These are phyloP conservation scores for Setaria viridis DNA, from an alignment of 202 grass and related monocot genomes.

Conservation along the genomic window DNA sequence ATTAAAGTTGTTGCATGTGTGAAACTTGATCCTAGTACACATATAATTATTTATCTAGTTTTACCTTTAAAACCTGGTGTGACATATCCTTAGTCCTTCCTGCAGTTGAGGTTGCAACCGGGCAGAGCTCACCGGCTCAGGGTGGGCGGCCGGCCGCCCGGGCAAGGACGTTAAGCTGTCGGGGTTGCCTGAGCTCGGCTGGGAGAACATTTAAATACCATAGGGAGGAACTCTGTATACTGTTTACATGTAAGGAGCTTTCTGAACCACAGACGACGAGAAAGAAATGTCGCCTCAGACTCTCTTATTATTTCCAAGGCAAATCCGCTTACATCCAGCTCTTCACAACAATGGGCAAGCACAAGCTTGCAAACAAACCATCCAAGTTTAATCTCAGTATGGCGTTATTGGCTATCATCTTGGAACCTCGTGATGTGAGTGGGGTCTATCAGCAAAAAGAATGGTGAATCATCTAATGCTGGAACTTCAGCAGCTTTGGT, in stretches of 20 bases:
- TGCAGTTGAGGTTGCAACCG: neutral
- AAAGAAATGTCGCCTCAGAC: neutral
- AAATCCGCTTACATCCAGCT: neutral
- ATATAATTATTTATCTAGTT: too few relatives aligned
- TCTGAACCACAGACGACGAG: neutral
- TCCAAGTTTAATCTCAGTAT: neutral
- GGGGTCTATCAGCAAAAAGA: constrained; percentile 12
- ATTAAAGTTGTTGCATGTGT: too few relatives aligned
- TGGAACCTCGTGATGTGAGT: neutral
- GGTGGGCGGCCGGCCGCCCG: too few relatives aligned
- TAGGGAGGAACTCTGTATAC: neutral
- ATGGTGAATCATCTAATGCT: constrained; percentile 10
- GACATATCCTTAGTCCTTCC: too few relatives aligned
- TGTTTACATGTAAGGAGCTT: neutral
- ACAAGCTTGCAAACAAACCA: neutral
- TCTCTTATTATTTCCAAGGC: neutral
- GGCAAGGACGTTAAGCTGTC: too few relatives aligned
- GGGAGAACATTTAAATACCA: neutral
- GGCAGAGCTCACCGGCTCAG: neutral
- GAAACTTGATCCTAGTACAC: too few relatives aligned
- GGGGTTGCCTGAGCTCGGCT: neutral
- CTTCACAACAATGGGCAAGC: neutral
- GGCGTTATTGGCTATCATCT: neutral
- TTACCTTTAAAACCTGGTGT: too few relatives aligned
- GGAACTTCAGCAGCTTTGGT: neutral